Base-by-base conservation (phyloP, 768 basidiomycete genomes). In the Polyporus arcularius region DNA sequence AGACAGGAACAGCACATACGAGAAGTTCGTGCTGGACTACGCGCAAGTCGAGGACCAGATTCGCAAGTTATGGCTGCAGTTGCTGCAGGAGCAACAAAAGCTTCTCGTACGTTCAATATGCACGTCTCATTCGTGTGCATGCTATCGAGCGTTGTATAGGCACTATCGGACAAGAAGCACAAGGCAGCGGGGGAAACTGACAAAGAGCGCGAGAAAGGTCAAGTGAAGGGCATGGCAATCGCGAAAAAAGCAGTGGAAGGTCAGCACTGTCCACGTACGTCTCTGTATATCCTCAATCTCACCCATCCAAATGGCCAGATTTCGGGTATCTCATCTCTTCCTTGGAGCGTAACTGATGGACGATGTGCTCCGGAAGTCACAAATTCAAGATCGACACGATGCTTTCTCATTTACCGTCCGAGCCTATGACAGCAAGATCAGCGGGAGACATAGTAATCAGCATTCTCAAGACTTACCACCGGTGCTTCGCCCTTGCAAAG, bases 181-280 rank as follows among this genome's bases (percentile, higher is more conserved):
- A 52, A 61, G 41, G 30, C 47, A 2, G 48, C 63, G 16, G 12
- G 32, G 3, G 68, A 66, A 14, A 57, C 50, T 26, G 71, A 70
- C 32, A 35, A 55, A 18, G 60, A 61, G 39, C 62, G 69, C n/a
- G 70, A 70, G 63, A 61, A 58, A 31, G 67, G 67, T 1, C 70
- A 69, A 30, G 64, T 72, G n/a, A 60, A 66, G 46, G 70, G 67
- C 4, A 66, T 70, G 67, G 69, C 69, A 1, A 60, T 67, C 7
- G 59, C 68, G 4, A 70, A 70, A 60, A 68, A 68, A 42, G 69
- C 71, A 3, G 63, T 67, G 8, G 67, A 67, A 65, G 71, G 71
- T 70, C 16, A 31, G 64, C 38, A 16, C 41, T 21, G 38, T 10
- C 18, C 12, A 12, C 10, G 7, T 40, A 14, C 30, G 15, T 8